Base-by-base conservation (phyloP, 305 asterid species). In the Solanum hybrid region DNA sequence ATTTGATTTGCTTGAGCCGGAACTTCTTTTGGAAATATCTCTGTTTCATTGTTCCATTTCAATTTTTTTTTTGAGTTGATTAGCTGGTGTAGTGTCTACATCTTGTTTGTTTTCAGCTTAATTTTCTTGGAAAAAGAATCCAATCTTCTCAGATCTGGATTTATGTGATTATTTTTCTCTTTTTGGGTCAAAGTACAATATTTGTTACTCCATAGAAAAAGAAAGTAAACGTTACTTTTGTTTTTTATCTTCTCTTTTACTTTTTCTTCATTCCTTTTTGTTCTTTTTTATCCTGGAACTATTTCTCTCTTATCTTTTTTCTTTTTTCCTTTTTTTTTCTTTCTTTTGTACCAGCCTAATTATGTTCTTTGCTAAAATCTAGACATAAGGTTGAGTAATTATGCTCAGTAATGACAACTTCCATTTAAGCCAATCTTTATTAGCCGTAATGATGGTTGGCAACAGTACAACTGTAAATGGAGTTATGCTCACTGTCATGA, bases 111-210 rank as follows among this genome's bases (percentile, higher is more conserved):
- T 81, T 46, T 32, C 26, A 13, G 71, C 71, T 81, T 38, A 38
- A 31, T 27, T 42, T 42, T 35, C 71, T 84, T 17, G 87, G 91
- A 88, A 91, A 69, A 82, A 89, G 92, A 91, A 91, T 89, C 91
- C 89, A 89, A 85, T 89, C 92, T 92, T 89, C 93, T 79, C 88
- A 92, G 93, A 91, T 95, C 96, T 93, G 94, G 93, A 91, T 89
- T 86, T 71, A 80, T 89, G 89, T 85, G 88, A 51, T 86, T 87
- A 79, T 56, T 86, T 46, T 80, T 22, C 86, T 46, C 79, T 85
- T 79, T 73, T 89, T 85, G 92, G 78, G 89, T 88, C 85, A 72
- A 76, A 84, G 87, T 84, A 51, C 87, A 31, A 46, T 84, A 84
- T 87, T 90, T 91, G 94, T 92, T 93, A 93, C 92, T 92, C 92